A percentile compares a stretch with the other conserved stretches of the same genome.
Evolutionary conservation across 441 rosid genomes (phyloP).

Genomic region (Erodium texanum): DNA sequence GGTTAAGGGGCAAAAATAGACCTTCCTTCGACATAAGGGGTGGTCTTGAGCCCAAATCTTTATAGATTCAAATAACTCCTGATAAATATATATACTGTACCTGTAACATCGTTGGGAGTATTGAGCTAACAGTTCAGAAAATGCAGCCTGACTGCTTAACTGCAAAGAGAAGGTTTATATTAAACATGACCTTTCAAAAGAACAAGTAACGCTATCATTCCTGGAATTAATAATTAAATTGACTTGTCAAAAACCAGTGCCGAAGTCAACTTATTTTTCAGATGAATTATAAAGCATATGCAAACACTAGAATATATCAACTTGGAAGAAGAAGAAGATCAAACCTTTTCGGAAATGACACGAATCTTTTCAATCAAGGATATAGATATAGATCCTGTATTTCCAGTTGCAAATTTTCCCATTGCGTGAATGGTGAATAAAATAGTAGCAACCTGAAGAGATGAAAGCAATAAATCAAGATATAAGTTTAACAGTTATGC

Average conservation of each 20-base stretch:
- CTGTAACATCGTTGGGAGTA: constrained; percentile 68
- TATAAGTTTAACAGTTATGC: background rate
- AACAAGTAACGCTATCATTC: background rate
- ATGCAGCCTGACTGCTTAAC: constrained; percentile 66
- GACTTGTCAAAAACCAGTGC: background rate
- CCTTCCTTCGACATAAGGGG: too few relatives aligned
- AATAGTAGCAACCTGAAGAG: constrained; percentile 63
- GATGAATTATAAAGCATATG: background rate
- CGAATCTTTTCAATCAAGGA: constrained; percentile 54
- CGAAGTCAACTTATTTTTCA: background rate
- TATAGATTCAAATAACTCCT: too few relatives aligned
- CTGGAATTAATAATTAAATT: background rate
- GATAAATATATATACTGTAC: constrained; percentile 26
- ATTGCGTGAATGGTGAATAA: constrained; percentile 59
- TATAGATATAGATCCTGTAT: constrained; percentile 57
- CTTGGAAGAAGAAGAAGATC: constrained; percentile 17
- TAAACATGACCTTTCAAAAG: constrained; percentile 13
- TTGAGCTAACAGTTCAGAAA: constrained; percentile 61
- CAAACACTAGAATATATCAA: background rate
- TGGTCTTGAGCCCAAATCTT: too few relatives aligned
- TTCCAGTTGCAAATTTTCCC: constrained; percentile 48
- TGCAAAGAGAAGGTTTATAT: constrained; percentile 33
- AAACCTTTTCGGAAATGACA: constrained; percentile 43
- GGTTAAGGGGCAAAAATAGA: too few relatives aligned
- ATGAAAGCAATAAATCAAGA: constrained; percentile 10